Evolutionary conservation across 1,284 basidiomycete species (phyloP), one percentile per base, ranked within the genome.

Genomic region (Vanrija sp.): DNA sequence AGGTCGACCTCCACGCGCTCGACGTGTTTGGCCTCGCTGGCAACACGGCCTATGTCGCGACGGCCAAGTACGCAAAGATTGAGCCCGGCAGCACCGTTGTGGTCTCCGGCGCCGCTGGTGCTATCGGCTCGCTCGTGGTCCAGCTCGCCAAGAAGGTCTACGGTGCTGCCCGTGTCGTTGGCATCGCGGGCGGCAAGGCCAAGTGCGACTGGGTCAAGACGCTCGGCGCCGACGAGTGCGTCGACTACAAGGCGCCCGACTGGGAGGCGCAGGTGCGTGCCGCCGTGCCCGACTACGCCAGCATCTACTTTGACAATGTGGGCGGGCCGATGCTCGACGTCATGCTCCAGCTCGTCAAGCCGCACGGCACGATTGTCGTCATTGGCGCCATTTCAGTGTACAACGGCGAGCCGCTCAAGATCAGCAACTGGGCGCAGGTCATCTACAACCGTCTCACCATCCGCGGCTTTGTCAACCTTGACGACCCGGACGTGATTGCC

Each of bases 141-240:
- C 72, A 76, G 59, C 60, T 73, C 52, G 72, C 72, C 42, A 75
- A 76, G 56, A 64, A 75, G 21, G 62, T 79, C 46, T 61, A 74
- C 28, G 78, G 77, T 3, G 77, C 77, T 60, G 65, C 66, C 50
- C 72, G 73, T 38, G 79, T 81, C 51, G 67, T 81, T 55, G 80
- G 78, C 28, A 77, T 81, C 44, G 80, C 80, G 0, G 80, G 80
- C 34, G 77, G 77, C 4, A 65, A 70, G n/a, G 76, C 77, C 44
- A 81, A 81, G 71, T 79, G 77, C 63, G 59, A 69, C 3, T 81
- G 76, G 77, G 71, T 55, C 42, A 69, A 77, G 49, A 71, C 72
- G 25, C 69, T 80, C 48, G 78, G 78, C 1, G 78, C 78, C 38
- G 80, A 81, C 67, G 69, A 68, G 29, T 77, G 76, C n/a, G 66